phyloP scores from a whole-genome alignment of 139 green algal species.

The Pedinophyceae sp. region DNA sequence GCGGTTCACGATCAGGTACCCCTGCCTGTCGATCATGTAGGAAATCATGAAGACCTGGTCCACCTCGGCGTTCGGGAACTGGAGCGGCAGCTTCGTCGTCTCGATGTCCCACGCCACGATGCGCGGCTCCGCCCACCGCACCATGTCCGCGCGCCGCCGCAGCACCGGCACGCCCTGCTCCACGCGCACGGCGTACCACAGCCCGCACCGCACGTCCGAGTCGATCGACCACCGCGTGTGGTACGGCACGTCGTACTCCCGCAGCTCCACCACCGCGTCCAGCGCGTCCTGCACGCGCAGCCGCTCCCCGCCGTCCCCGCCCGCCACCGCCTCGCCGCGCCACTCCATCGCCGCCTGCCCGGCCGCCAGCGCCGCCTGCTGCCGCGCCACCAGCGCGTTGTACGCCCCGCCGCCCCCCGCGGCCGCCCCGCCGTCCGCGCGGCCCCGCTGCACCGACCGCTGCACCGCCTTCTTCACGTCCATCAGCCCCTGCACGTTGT shows the following conservation, averaged over 20 bases:
- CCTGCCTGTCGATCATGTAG: conserved; percentile 94
- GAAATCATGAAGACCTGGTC: conserved; percentile 99
- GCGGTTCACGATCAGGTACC: conserved; percentile 92
- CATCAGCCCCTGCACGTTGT: conserved; percentile 65
- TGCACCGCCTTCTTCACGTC: conserved; percentile 60
- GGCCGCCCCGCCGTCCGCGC: not conserved
- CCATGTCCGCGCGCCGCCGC: conserved; percentile 48
- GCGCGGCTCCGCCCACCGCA: conserved; percentile 59
- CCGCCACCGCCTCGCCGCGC: too few species aligned
- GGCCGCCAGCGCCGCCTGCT: too few species aligned
- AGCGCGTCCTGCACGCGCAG: conserved; percentile 37
- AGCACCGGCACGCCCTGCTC: conserved; percentile 38
- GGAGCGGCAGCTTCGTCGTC: conserved; percentile 95
- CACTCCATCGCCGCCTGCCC: too few species aligned
- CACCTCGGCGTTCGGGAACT: conserved; percentile 92
- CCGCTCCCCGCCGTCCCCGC: too few species aligned
- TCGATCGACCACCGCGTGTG: conserved; percentile 91
- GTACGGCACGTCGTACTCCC: conserved; percentile 94
- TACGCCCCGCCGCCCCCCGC: too few species aligned
- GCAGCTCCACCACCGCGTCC: conserved; percentile 65
- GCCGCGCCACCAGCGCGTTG: too few species aligned
- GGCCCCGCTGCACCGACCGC: not conserved
- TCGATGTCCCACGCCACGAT: conserved; percentile 98
- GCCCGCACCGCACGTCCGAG: conserved; percentile 59
- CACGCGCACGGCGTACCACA: conserved; percentile 66